Percentiles rank a stretch among this genome's conserved stretches.
These are phyloP conservation scores for Escallonia rubra DNA, from an alignment of 129 eudicot genomes.

Conservation along the genomic window DNA sequence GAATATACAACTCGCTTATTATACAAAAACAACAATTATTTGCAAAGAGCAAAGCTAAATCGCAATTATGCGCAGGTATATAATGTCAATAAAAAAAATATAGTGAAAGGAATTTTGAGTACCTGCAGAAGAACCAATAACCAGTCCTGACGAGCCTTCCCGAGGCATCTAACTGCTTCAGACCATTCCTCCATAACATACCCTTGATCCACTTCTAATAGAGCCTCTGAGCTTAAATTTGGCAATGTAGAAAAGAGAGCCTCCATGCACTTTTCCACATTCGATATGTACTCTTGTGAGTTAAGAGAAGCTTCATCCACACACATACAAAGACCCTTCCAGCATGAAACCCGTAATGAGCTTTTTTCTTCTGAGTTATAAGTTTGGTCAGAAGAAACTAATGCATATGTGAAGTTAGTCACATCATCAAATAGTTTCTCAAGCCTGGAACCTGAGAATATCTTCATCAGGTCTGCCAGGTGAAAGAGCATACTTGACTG, in stretches of 20 bases:
- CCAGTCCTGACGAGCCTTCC: constrained; percentile 74
- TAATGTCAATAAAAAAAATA: neutral
- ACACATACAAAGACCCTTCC: constrained; percentile 70
- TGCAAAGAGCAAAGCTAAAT: neutral
- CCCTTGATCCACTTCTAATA: constrained; percentile 8
- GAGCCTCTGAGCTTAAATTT: constrained; percentile 11
- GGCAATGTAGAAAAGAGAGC: constrained; percentile 65
- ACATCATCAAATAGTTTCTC: constrained; percentile 70
- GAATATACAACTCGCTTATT: neutral
- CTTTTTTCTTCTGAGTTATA: constrained; percentile 39
- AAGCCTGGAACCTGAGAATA: constrained; percentile 71
- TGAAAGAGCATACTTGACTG: constrained; percentile 59
- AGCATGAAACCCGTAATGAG: constrained; percentile 52
- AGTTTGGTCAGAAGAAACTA: constrained; percentile 34
- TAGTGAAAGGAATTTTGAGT: constrained; percentile 1
- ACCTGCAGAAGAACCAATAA: constrained; percentile 69
- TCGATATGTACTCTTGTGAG: constrained; percentile 34
- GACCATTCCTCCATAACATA: constrained; percentile 52
- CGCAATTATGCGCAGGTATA: neutral
- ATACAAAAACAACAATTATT: neutral
- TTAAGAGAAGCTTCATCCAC: constrained; percentile 45
- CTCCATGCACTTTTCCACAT: constrained; percentile 65
- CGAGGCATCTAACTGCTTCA: constrained; percentile 72
- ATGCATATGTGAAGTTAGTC: constrained; percentile 38
- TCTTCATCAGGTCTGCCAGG: constrained; percentile 47